Evolutionary conservation across 495 filamentous ascomycete species (phyloP).

Genomic region (Rusavskia elegans): DNA sequence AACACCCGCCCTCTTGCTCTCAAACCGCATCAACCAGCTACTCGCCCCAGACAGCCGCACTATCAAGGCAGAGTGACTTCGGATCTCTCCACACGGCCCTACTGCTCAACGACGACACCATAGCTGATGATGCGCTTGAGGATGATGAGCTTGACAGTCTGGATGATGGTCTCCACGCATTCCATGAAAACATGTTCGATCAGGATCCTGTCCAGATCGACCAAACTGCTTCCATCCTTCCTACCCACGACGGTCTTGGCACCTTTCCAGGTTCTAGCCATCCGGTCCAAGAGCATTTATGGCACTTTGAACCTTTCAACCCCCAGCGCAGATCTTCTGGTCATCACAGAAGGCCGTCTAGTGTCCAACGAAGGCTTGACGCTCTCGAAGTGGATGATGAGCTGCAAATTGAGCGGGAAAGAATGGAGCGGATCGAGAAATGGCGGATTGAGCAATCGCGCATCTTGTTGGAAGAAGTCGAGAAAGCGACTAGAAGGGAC

Average conservation of each 20-base stretch:
- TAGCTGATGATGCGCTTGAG: slow-evolving; percentile 43
- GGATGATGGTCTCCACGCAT: slow-evolving; percentile 76
- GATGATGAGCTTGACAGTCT: slow-evolving; percentile 79
- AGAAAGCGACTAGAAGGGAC: slow-evolving; percentile 59
- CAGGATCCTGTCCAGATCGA: slow-evolving; percentile 31
- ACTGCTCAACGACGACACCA: slow-evolving; percentile 31
- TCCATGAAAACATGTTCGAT: slow-evolving; percentile 48
- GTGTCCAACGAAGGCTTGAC: slow-evolving; percentile 49
- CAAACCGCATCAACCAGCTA: slow-evolving; percentile 57
- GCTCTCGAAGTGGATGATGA: slow-evolving; percentile 46
- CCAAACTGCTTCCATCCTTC: slow-evolving; percentile 50
- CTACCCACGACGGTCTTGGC: slow-evolving; percentile 82
- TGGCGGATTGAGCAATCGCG: slow-evolving; percentile 88
- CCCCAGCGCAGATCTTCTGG: slow-evolving; percentile 35
- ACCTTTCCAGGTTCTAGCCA: slow-evolving; percentile 48
- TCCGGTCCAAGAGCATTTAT: slow-evolving; percentile 59
- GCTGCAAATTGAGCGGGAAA: slow-evolving; percentile 42
- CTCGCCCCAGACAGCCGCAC: slow-evolving; percentile 54
- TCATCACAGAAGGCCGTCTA: slow-evolving; percentile 32
- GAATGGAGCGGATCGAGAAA: slow-evolving; percentile 66
- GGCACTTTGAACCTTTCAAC: slow-evolving; percentile 72
- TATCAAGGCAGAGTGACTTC: slow-evolving; percentile 68
- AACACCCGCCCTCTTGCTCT: slow-evolving; percentile 42
- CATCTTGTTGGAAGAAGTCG: slow-evolving; percentile 73
- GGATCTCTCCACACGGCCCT: slow-evolving; percentile 61